These are phyloP conservation scores for Cladorrhinum sp. DNA, from an alignment of 2,329 filamentous ascomycete species.

Conservation along the genomic window DNA sequence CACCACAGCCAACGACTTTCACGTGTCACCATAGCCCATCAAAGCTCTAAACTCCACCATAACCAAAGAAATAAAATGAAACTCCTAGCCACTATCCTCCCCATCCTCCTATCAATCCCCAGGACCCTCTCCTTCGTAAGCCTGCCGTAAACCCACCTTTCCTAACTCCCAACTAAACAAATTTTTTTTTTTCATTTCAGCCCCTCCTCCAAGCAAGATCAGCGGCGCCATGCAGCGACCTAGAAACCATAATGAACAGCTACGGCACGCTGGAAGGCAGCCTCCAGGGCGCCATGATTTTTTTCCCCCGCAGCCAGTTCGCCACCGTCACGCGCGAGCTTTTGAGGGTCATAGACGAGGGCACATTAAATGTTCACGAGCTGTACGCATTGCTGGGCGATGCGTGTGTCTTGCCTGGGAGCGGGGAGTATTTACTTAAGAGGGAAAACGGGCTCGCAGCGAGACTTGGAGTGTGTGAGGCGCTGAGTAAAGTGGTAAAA, in stretches of 20 bases:
- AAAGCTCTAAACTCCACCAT: no score
- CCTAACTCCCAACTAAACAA: neutral
- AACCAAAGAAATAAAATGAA: no score
- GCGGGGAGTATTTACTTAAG: neutral
- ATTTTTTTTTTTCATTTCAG: neutral
- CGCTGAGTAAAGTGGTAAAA: slow-evolving; percentile 4
- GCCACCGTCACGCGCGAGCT: slow-evolving; percentile 1
- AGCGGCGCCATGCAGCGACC: slow-evolving; percentile 4
- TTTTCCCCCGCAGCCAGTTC: slow-evolving; percentile 2
- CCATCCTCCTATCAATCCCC: no score
- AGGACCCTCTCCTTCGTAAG: no score
- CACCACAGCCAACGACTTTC: no score
- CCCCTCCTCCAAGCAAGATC: neutral
- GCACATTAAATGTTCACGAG: slow-evolving; percentile 1
- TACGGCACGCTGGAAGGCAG: slow-evolving; percentile 9
- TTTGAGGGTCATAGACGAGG: slow-evolving; percentile 3
- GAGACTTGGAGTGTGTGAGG: slow-evolving; percentile 1
- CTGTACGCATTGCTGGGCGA: neutral
- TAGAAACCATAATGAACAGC: slow-evolving; percentile 8
- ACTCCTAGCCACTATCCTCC: no score
- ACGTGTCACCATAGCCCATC: no score
- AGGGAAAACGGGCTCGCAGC: no score
- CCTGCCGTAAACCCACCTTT: no score
- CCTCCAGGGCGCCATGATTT: slow-evolving; percentile 9
- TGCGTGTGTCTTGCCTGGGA: neutral